Percentiles rank a stretch among this genome's conserved stretches.
These are phyloP conservation scores for Scheffersomyces amazonensis DNA, from an alignment of 805 yeast genomes.

Conservation along the genomic window DNA sequence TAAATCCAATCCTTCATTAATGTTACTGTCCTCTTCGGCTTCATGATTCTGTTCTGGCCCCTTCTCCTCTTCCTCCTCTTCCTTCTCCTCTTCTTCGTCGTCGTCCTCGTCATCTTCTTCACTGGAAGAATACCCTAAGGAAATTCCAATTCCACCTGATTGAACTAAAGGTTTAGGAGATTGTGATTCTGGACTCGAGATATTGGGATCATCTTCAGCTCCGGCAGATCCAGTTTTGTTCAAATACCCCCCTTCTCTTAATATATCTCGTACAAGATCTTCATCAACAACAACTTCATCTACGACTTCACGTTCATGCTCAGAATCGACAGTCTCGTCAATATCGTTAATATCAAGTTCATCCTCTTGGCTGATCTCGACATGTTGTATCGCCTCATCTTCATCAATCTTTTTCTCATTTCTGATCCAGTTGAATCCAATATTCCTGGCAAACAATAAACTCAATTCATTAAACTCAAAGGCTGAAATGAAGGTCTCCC, in stretches of 20 bases:
- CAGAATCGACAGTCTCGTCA: slow-evolving; percentile 2
- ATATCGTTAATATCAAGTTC: neutral
- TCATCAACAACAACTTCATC: slow-evolving; percentile 7
- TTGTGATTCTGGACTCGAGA: too few species aligned
- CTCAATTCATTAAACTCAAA: slow-evolving; percentile 30
- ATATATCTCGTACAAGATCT: slow-evolving; percentile 11
- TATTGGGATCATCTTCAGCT: neutral
- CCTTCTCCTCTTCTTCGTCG: slow-evolving; percentile 8
- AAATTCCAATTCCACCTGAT: slow-evolving; percentile 10
- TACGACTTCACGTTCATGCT: slow-evolving; percentile 4
- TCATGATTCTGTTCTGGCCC: slow-evolving; percentile 1
- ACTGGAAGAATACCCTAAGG: slow-evolving; percentile 22
- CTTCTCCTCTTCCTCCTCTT: slow-evolving; percentile 3
- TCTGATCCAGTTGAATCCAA: slow-evolving; percentile 14
- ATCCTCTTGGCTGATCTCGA: too few species aligned
- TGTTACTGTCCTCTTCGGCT: neutral
- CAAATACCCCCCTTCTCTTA: slow-evolving; percentile 17
- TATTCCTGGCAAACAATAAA: slow-evolving; percentile 23
- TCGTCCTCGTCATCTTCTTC: slow-evolving; percentile 17
- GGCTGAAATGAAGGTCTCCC: slow-evolving; percentile 10
- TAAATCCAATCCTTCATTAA: neutral
- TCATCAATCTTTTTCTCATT: slow-evolving; percentile 2
- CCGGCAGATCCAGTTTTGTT: too few species aligned
- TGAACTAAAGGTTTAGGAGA: too few species aligned
- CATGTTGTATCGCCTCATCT: slow-evolving; percentile 5